phyloP scores from a whole-genome alignment of 768 basidiomycete species.

The Rhodotorula graminis region DNA sequence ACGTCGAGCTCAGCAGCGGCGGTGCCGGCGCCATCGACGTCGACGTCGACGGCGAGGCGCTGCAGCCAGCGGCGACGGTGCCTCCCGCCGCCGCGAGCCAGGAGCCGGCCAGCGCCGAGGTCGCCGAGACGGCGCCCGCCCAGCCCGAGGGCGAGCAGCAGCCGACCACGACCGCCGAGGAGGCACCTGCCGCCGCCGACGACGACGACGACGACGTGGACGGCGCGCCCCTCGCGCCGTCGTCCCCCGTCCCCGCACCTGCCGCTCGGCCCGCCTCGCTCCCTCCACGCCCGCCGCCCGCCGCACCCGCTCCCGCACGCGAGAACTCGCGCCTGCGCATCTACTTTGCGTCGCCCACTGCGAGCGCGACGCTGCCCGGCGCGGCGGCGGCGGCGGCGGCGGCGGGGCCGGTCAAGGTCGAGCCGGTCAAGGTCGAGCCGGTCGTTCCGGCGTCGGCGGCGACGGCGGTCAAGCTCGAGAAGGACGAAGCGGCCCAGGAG shows the following conservation, averaged over 20 bases:
- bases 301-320: conserved; percentile 19
- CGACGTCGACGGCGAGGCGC: background rate
- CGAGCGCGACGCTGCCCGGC: background rate
- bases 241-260: background rate
- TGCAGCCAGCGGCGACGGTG: background rate
- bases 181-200: conserved; percentile 28
- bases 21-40: background rate
- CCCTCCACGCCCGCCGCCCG: background rate
- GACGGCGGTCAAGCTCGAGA: conserved; percentile 11
- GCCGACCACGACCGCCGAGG: background rate
- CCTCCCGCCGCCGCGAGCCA: too few species aligned
- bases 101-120: background rate
- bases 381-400: background rate
- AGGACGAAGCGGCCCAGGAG: conserved; percentile 2
- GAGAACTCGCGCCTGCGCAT: conserved; percentile 50
- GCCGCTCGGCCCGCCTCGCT: background rate
- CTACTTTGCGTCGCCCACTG: conserved; percentile 50
- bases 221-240: background rate
- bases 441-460: background rate
- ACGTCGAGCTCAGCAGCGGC: background rate
- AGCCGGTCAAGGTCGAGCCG: background rate
- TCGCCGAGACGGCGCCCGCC: background rate
- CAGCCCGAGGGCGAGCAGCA: conserved; percentile 5
- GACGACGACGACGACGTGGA: conserved; percentile 1
- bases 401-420: background rate